These are phyloP conservation scores for Lepraria neglecta DNA, from an alignment of 495 filamentous ascomycete genomes.

Conservation along the genomic window DNA sequence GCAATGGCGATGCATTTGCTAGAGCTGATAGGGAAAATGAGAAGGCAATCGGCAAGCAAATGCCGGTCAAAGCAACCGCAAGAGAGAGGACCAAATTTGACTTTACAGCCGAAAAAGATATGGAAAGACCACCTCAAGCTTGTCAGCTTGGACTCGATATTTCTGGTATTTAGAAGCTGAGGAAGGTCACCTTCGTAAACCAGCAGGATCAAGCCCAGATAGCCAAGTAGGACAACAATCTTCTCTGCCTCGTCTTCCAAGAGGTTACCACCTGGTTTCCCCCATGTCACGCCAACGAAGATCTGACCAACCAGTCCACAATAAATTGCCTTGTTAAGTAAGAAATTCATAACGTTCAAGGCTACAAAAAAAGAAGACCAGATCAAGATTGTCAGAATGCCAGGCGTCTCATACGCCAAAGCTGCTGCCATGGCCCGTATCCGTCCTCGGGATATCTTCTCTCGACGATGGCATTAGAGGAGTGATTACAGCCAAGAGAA, in stretches of 20 bases:
- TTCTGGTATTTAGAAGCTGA: background rate
- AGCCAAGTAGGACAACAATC: slow-evolving; percentile 62
- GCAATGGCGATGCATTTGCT: slow-evolving; percentile 39
- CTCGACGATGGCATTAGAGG: too few relatives aligned
- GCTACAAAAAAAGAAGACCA: slow-evolving; percentile 59
- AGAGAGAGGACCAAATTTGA: slow-evolving; percentile 55
- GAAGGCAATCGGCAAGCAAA: slow-evolving; percentile 58
- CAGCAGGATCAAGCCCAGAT: slow-evolving; percentile 66
- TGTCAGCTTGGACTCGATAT: background rate
- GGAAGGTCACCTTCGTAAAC: slow-evolving; percentile 57
- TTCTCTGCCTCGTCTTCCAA: slow-evolving; percentile 44
- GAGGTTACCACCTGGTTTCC: slow-evolving; percentile 54
- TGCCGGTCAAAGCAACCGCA: slow-evolving; percentile 57
- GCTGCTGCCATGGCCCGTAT: slow-evolving; percentile 9
- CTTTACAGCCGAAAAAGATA: slow-evolving; percentile 51
- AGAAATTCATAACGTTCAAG: slow-evolving; percentile 52
- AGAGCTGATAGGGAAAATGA: slow-evolving; percentile 52
- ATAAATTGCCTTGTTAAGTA: slow-evolving; percentile 56
- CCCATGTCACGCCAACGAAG: slow-evolving; percentile 64
- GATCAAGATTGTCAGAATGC: slow-evolving; percentile 52
- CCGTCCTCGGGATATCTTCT: too few relatives aligned
- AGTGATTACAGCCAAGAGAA: too few relatives aligned
- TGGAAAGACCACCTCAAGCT: slow-evolving; percentile 54
- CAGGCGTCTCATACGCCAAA: slow-evolving; percentile 55
- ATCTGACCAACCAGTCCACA: slow-evolving; percentile 73